phyloP scores from a whole-genome alignment of 164 flowering plant species.

The Aristolochia californica region DNA sequence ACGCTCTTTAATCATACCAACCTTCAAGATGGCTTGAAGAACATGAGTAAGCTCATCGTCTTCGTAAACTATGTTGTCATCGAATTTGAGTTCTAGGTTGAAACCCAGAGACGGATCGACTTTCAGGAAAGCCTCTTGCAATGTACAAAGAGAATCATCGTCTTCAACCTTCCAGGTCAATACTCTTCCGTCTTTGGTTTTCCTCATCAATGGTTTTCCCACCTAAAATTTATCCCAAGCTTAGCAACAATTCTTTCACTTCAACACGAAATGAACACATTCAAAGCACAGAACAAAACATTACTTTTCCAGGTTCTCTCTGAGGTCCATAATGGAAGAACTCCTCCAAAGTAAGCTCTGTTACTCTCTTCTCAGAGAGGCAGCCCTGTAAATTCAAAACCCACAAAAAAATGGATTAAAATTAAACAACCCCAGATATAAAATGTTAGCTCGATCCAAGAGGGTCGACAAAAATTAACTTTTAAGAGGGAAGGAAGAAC shows the following conservation, averaged over 20 bases:
- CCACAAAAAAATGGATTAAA: not conserved
- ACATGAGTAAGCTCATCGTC: constrained; percentile 35
- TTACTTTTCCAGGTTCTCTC: constrained; percentile 29
- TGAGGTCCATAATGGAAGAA: constrained; percentile 75
- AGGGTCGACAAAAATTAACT: too few relatives aligned
- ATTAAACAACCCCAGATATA: not conserved
- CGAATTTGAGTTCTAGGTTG: constrained; percentile 85
- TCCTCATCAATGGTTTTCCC: constrained; percentile 59
- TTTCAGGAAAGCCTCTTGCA: constrained; percentile 68
- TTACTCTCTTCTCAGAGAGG: constrained; percentile 55
- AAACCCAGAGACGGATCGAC: constrained; percentile 70
- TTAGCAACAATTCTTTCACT: not conserved
- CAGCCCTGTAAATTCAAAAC: constrained; percentile 38
- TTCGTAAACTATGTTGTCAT: constrained; percentile 52
- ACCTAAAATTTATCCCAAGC: constrained; percentile 2
- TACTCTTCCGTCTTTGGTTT: constrained; percentile 65
- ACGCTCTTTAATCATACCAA: too few relatives aligned
- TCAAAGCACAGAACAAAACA: not conserved
- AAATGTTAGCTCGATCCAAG: too few relatives aligned
- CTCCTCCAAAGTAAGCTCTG: constrained; percentile 54
- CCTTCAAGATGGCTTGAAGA: constrained; percentile 50
- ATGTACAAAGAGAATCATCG: constrained; percentile 62
- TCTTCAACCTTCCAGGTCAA: constrained; percentile 62
- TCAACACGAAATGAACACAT: not conserved
- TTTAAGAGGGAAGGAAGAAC: too few relatives aligned